phyloP scores from a whole-genome alignment of 2,329 filamentous ascomycete genomes.

The Fusarium kyushuense region DNA sequence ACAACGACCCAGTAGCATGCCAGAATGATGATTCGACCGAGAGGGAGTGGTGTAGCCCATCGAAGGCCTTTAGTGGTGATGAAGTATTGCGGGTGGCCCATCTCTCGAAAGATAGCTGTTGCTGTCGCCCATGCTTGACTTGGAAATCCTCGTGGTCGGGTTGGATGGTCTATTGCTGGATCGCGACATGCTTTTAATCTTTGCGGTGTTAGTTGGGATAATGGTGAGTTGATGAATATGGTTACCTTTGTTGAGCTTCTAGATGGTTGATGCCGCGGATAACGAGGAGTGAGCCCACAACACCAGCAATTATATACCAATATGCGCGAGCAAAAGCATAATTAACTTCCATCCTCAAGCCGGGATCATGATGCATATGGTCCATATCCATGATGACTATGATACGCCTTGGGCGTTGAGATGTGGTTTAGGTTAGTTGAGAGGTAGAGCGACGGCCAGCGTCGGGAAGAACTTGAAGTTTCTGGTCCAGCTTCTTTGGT shows the following conservation, averaged over 20 bases:
- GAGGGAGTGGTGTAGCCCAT: conserved; percentile 69
- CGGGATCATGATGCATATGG: conserved; percentile 47
- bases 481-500: neutral
- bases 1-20: conserved; percentile 70
- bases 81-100: conserved; percentile 67
- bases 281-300: conserved; percentile 57
- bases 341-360: conserved; percentile 59
- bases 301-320: conserved; percentile 69
- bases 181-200: conserved; percentile 62
- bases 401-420: neutral
- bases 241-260: conserved; percentile 58
- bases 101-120: conserved; percentile 68
- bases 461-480: neutral
- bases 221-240: neutral
- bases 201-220: neutral
- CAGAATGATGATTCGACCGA: conserved; percentile 67
- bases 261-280: conserved; percentile 60
- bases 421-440: neutral
- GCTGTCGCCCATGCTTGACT: conserved; percentile 68
- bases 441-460: conserved; percentile 11
- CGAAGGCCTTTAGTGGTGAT: conserved; percentile 60
- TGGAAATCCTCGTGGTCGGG: conserved; percentile 61
- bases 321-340: conserved; percentile 65
- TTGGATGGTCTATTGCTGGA: conserved; percentile 62
- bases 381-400: conserved; percentile 52